Base-by-base conservation (phyloP, 108 stramenopile genomes). In the Skeletonema tropicum region DNA sequence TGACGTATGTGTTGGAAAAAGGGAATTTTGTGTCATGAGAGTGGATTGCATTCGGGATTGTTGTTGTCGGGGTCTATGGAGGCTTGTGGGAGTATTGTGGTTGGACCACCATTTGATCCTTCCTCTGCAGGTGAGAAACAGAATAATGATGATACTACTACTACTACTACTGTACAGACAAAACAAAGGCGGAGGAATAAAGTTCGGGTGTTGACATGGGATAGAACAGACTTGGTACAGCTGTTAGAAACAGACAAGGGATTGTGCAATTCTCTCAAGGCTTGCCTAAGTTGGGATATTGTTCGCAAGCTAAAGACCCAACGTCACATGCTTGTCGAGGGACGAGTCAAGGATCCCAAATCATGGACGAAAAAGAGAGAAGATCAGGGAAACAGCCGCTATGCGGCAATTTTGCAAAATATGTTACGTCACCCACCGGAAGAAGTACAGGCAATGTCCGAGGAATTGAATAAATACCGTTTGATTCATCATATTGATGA, bases 271-370 rank as follows among this genome's bases (percentile, higher is more conserved):
- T 72, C 92, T 10, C 52, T 95, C 52, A 89, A 92, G 80, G 86
- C 90, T 0, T 83, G 81, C 26, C 64, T 95, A 52, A 84, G 80
- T 65, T 95, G 92, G 92, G 94, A 95, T 75, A 90, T 95, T 76
- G 90, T 95, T 0, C 89, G 90, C 39, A 95, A 95, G 69, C 73
- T 95, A 13, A 95, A 95, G 71, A 67, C 64, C 1, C 94, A 95
- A 74, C 75, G 94, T 42, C 67, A 66, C 17, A 63, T 90, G 70
- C 60, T 92, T n/a, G 65, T 85, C 1, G 71, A 74, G 14, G 85
- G 83, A 23, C 17, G 70, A 30, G 76, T 92, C n/a, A 66, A 84
- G 12, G 86, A 95, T 65, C 73, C 88, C 10, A 83, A 82, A 48
- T 61, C 70, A 41, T 93, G 92, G 94, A 91, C 92, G 11, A 57